These are phyloP conservation scores for Pelargonium australe DNA, from an alignment of 441 rosid genomes.

Conservation along the genomic window DNA sequence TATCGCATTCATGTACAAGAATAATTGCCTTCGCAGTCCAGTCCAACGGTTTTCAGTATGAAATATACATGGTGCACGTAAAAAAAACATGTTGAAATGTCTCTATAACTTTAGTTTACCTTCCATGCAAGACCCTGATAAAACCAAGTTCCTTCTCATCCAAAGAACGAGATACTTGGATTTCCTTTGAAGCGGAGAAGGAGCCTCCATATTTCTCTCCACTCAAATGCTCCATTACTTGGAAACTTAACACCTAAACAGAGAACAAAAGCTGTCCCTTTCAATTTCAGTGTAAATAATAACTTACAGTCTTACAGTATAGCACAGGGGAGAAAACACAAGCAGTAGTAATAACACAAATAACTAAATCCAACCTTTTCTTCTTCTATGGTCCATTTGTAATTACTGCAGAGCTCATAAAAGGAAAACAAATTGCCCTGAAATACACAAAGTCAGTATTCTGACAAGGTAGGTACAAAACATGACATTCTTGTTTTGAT, in stretches of 20 bases:
- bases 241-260: slow-evolving; percentile 60
- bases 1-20: background rate
- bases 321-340: slow-evolving; percentile 16
- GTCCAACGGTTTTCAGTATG: background rate
- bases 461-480: slow-evolving; percentile 15
- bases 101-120: slow-evolving; percentile 39
- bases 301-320: background rate
- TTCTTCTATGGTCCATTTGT: slow-evolving; percentile 71
- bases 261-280: slow-evolving; percentile 13
- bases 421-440: slow-evolving; percentile 86
- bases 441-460: slow-evolving; percentile 28
- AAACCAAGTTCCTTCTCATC: slow-evolving; percentile 48
- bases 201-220: slow-evolving; percentile 26
- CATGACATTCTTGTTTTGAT: slow-evolving; percentile 21
- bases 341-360: slow-evolving; percentile 11
- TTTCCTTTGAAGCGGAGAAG: slow-evolving; percentile 34
- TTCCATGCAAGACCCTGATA: slow-evolving; percentile 61
- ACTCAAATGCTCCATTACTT: slow-evolving; percentile 21
- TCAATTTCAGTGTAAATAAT: slow-evolving; percentile 10
- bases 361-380: slow-evolving; percentile 45
- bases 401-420: slow-evolving; percentile 74
- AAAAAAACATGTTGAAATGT: background rate
- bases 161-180: slow-evolving; percentile 20
- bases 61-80: background rate
- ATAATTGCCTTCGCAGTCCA: slow-evolving; percentile 6